Evolutionary conservation across 2,329 filamentous ascomycete species (phyloP).

Genomic region (Colletotrichum trifolii): DNA sequence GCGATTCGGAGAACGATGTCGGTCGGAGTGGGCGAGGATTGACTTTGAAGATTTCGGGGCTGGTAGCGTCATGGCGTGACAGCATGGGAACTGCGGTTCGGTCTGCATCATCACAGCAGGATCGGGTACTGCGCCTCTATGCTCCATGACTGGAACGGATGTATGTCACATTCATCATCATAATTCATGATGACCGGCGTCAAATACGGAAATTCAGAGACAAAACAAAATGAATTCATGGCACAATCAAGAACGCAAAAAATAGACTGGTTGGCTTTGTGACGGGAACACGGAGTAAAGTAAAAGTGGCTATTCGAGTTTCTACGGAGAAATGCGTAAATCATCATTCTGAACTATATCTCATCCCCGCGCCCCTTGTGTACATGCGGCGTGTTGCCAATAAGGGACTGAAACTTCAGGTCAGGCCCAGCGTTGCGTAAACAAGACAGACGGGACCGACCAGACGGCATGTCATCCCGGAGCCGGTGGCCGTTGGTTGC

Average conservation of each 20-base stretch:
- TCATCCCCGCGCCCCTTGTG: neutral
- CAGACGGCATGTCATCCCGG: too few relatives aligned
- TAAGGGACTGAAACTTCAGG: too few relatives aligned
- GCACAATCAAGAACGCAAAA: conserved; percentile 38
- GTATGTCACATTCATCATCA: conserved; percentile 72
- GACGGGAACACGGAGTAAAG: conserved; percentile 35
- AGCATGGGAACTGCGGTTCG: conserved; percentile 49
- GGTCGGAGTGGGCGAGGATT: conserved; percentile 32
- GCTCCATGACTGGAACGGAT: conserved; percentile 68
- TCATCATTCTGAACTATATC: conserved; percentile 11
- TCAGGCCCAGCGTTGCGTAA: too few relatives aligned
- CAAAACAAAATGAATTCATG: conserved; percentile 52
- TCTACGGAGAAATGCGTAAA: conserved; percentile 29
- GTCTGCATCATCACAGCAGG: conserved; percentile 61
- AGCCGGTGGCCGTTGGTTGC: too few relatives aligned
- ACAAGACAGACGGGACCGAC: too few relatives aligned
- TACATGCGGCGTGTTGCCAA: neutral
- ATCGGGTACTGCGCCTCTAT: conserved; percentile 68
- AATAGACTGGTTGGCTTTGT: conserved; percentile 37
- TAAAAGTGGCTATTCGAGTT: conserved; percentile 31
- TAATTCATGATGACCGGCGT: conserved; percentile 67
- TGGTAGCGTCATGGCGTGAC: conserved; percentile 37
- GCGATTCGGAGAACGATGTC: conserved; percentile 19
- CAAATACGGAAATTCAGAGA: conserved; percentile 71
- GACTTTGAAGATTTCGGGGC: conserved; percentile 37